A percentile compares a stretch with the other conserved stretches of the same genome.
Evolutionary conservation across 805 yeast genomes (phyloP).

Genomic region (Saturnispora sekii): DNA sequence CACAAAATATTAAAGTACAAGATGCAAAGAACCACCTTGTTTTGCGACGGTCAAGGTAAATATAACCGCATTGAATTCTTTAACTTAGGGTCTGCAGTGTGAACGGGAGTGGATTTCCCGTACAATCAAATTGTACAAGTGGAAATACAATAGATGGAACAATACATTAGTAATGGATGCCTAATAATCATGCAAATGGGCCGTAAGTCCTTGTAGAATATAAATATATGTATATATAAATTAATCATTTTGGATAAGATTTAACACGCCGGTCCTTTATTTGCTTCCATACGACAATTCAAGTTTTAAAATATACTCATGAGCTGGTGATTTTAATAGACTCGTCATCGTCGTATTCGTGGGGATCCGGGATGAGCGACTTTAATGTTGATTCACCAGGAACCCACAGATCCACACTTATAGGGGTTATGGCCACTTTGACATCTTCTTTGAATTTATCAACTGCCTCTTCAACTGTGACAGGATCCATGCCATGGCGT

Average conservation of each 20-base stretch:
- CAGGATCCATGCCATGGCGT: conserved; percentile 52
- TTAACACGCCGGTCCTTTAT: neutral
- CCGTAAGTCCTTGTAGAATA: too few species aligned
- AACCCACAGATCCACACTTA: conserved; percentile 53
- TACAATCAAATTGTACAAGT: too few species aligned
- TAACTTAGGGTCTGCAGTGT: too few species aligned
- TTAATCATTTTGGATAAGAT: too few species aligned
- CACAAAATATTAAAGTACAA: too few species aligned
- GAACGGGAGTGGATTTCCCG: too few species aligned
- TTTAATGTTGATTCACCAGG: conserved; percentile 43
- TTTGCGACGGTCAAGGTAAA: neutral
- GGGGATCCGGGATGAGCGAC: conserved; percentile 44
- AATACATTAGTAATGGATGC: too few species aligned
- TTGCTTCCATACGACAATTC: neutral
- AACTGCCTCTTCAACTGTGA: conserved; percentile 41
- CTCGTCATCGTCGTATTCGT: conserved; percentile 41
- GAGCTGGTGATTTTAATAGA: neutral
- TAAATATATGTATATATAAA: too few species aligned
- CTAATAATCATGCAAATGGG: too few species aligned
- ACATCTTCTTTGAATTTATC: conserved; percentile 49
- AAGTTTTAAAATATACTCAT: neutral
- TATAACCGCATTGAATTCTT: too few species aligned
- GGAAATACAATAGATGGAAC: too few species aligned
- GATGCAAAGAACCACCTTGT: too few species aligned
- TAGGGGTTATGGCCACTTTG: conserved; percentile 46